A percentile compares a stretch with the other conserved stretches of the same genome.
Evolutionary conservation across 345 rosid genomes (phyloP).

Genomic region (Eucalyptus pauciflora): DNA sequence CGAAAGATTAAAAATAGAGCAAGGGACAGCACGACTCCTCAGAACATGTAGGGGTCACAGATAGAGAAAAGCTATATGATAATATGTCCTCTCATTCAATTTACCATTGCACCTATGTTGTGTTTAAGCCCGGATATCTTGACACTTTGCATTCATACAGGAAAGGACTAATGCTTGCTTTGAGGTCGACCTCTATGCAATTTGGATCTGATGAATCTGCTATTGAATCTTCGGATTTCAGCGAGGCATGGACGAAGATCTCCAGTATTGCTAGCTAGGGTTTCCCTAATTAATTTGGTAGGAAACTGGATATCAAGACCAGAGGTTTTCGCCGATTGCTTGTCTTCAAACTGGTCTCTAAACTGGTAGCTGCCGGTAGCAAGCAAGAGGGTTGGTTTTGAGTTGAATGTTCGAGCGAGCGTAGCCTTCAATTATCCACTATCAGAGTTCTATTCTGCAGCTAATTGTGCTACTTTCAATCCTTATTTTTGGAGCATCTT

Average conservation of each 20-base stretch:
- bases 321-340: background rate
- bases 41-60: background rate
- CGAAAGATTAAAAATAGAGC: background rate
- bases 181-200: background rate
- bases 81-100: background rate
- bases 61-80: background rate
- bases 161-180: background rate
- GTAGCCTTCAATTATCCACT: background rate
- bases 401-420: background rate
- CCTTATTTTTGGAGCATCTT: background rate
- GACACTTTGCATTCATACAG: background rate
- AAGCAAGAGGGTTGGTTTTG: background rate
- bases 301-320: background rate
- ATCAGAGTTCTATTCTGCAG: background rate
- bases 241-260: background rate
- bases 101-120: background rate
- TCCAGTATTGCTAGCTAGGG: background rate
- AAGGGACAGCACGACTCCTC: background rate
- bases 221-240: background rate
- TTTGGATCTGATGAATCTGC: background rate
- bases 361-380: background rate
- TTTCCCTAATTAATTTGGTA: background rate
- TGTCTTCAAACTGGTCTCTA: background rate
- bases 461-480: background rate
- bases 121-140: background rate